Evolutionary conservation across 345 rosid species (phyloP).

Genomic region (Cardamine occulta): DNA sequence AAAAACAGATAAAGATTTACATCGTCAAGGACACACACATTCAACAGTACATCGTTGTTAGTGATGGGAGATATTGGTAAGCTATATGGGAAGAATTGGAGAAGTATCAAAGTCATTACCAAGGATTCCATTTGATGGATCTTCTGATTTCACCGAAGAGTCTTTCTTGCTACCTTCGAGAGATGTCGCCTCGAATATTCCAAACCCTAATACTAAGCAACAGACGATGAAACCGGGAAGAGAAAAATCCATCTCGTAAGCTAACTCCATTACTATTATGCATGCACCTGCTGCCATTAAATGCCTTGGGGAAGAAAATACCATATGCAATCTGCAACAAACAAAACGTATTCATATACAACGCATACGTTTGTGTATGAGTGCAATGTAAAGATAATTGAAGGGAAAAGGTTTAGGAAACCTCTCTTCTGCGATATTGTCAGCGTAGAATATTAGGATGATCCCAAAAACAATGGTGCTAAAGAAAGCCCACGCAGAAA

Average conservation of each 20-base stretch:
- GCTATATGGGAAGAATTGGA: constrained; percentile 41
- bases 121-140: constrained; percentile 54
- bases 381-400: background rate
- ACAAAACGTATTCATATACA: constrained; percentile 1
- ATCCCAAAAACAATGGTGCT: constrained; percentile 82
- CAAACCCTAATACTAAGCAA: constrained; percentile 78
- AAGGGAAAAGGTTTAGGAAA: constrained; percentile 37
- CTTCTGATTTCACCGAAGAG: constrained; percentile 51
- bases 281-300: constrained; percentile 86
- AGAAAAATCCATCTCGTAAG: constrained; percentile 86
- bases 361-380: background rate
- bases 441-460: constrained; percentile 84
- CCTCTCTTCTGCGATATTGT: constrained; percentile 96
- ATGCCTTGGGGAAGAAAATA: constrained; percentile 98
- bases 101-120: constrained; percentile 53
- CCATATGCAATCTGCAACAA: constrained; percentile 83
- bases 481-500: constrained; percentile 87
- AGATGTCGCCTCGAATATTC: constrained; percentile 83
- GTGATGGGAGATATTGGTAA: constrained; percentile 2
- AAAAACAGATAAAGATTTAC: constrained; percentile 23
- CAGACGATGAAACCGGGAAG: constrained; percentile 79
- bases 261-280: constrained; percentile 77
- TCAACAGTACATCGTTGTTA: constrained; percentile 16
- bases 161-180: constrained; percentile 70
- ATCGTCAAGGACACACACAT: constrained; percentile 27